A percentile compares a stretch with the other conserved stretches of the same genome.
phyloP scores from a whole-genome alignment of 139 green algal species.

The Gonium pectorale region DNA sequence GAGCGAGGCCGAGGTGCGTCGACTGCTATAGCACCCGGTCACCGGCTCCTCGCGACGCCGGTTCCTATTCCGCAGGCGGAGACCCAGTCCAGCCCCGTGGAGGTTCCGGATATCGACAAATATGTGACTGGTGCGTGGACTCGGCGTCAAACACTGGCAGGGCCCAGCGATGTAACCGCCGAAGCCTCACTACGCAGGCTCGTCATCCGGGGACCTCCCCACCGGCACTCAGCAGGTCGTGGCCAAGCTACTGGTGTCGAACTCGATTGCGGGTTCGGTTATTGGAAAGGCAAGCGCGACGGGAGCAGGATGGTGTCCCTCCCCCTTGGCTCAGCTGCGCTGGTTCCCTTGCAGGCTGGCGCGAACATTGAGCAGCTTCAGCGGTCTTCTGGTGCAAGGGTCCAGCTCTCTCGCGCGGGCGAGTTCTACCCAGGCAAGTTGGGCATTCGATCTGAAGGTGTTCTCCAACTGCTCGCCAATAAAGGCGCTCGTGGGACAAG shows the following conservation, averaged over 20 bases:
- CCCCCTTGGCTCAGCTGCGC: neutral
- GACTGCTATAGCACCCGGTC: neutral
- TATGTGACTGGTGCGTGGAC: conserved; percentile 14
- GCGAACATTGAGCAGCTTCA: conserved; percentile 80
- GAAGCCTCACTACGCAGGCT: conserved; percentile 16
- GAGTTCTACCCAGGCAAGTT: conserved; percentile 75
- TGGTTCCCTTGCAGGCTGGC: conserved; percentile 26
- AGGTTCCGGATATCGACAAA: conserved; percentile 45
- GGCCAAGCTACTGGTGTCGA: conserved; percentile 73
- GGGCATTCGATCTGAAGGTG: conserved; percentile 31
- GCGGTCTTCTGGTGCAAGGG: conserved; percentile 66
- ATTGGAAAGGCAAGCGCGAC: conserved; percentile 70
- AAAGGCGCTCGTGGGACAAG: too few relatives aligned
- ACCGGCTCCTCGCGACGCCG: neutral
- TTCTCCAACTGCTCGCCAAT: too few relatives aligned
- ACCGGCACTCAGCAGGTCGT: conserved; percentile 64
- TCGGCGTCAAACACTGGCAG: too few relatives aligned
- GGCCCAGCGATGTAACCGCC: too few relatives aligned
- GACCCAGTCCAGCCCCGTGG: neutral
- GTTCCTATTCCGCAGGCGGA: conserved; percentile 22
- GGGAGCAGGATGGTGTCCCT: too few relatives aligned
- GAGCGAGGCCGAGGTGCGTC: conserved; percentile 30
- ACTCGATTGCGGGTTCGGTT: conserved; percentile 72
- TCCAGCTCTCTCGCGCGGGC: conserved; percentile 73
- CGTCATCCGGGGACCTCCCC: conserved; percentile 35